Evolutionary conservation across 108 stramenopile species (phyloP).

Genomic region (Nitzschia sp.): DNA sequence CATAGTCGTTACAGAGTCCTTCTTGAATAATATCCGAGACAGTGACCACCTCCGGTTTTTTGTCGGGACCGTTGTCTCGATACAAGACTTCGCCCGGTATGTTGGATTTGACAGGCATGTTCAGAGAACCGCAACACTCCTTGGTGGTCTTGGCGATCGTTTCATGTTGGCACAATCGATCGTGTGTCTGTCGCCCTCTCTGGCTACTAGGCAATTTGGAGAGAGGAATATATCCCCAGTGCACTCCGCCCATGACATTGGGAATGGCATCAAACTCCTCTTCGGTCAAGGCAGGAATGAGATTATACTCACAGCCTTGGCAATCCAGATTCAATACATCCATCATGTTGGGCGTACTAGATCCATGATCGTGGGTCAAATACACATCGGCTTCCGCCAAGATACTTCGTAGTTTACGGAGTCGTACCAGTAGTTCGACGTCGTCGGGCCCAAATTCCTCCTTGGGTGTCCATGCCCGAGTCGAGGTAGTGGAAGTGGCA

Average conservation of each 20-base stretch:
- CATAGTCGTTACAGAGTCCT: conserved; percentile 59
- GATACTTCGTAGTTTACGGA: conserved; percentile 57
- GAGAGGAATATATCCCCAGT: conserved; percentile 78
- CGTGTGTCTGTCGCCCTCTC: conserved; percentile 57
- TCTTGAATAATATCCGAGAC: conserved; percentile 66
- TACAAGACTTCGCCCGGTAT: conserved; percentile 30
- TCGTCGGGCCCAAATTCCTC: conserved; percentile 39
- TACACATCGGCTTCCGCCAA: conserved; percentile 60
- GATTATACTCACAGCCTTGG: conserved; percentile 80
- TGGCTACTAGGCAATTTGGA: conserved; percentile 62
- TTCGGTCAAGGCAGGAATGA: conserved; percentile 68
- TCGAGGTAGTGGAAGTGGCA: conserved; percentile 61
- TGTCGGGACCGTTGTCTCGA: conserved; percentile 17
- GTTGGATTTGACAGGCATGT: conserved; percentile 50
- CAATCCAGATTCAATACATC: conserved; percentile 80
- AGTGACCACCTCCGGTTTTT: conserved; percentile 29
- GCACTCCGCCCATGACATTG: conserved; percentile 62
- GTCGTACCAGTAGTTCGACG: conserved; percentile 62
- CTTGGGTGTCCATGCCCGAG: conserved; percentile 67
- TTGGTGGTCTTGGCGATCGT: conserved; percentile 69
- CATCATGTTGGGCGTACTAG: conserved; percentile 51
- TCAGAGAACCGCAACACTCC: conserved; percentile 75
- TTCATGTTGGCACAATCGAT: conserved; percentile 75
- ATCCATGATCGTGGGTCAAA: background rate
- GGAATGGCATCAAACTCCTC: conserved; percentile 67